Percentiles rank a stretch among this genome's conserved stretches.
These are phyloP conservation scores for Mycena venus DNA, from an alignment of 768 basidiomycete species.

Conservation along the genomic window DNA sequence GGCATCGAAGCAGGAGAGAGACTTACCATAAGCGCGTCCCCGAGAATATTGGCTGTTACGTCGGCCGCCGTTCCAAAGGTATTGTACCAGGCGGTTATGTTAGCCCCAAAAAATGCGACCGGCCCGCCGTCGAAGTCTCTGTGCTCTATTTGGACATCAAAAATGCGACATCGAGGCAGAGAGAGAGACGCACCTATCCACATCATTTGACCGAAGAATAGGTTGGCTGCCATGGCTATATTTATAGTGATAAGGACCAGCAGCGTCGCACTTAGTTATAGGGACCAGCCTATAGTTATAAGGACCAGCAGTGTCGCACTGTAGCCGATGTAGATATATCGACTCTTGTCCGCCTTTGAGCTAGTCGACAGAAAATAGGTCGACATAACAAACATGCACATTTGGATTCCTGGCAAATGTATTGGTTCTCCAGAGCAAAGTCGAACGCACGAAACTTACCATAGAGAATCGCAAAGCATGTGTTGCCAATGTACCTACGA, in stretches of 20 bases:
- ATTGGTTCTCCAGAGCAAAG: not conserved
- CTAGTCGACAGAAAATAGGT: slow-evolving; percentile 17
- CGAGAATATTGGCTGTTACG: slow-evolving; percentile 46
- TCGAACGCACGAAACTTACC: not conserved
- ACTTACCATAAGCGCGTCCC: slow-evolving; percentile 48
- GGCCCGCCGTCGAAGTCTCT: slow-evolving; percentile 45
- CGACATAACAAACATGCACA: slow-evolving; percentile 31
- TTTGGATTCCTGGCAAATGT: slow-evolving; percentile 15
- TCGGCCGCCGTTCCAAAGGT: slow-evolving; percentile 45
- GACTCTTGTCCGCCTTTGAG: not conserved
- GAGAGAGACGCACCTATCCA: not conserved
- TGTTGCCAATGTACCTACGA: not conserved
- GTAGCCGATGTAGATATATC: slow-evolving; percentile 19
- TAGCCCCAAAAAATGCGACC: slow-evolving; percentile 43
- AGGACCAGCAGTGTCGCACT: slow-evolving; percentile 5
- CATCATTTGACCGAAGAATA: slow-evolving; percentile 5
- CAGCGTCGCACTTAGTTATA: not conserved
- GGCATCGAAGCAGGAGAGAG: not conserved
- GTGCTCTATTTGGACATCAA: not conserved
- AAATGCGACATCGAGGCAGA: not conserved
- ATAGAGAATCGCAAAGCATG: slow-evolving; percentile 28
- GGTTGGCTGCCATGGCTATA: slow-evolving; percentile 17
- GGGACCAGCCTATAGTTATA: too few relatives aligned
- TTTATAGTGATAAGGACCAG: slow-evolving; percentile 19
- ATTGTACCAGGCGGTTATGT: slow-evolving; percentile 47